Evolutionary conservation across 139 green algal species (phyloP).

Genomic region (Pycnococcus provasolii): DNA sequence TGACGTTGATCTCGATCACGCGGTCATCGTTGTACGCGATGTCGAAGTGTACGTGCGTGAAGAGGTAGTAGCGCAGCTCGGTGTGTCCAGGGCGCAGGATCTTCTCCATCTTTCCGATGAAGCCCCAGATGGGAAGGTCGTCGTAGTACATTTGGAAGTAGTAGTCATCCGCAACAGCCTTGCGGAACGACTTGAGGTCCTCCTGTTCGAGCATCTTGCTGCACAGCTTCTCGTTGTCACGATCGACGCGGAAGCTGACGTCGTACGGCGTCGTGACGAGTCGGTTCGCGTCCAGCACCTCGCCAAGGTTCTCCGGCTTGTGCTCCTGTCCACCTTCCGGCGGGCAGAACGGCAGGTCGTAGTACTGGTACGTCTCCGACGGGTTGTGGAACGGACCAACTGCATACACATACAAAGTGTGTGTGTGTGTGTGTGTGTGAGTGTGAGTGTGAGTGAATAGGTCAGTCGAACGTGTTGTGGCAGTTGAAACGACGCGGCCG

Average conservation of each 20-base stretch:
- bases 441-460: not conserved
- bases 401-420: slow-evolving; percentile 20
- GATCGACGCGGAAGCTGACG: slow-evolving; percentile 69
- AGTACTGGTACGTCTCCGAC: slow-evolving; percentile 89
- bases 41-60: slow-evolving; percentile 51
- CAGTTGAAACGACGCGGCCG: no score
- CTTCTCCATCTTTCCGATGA: slow-evolving; percentile 46
- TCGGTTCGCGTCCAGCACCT: slow-evolving; percentile 38
- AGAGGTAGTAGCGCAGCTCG: slow-evolving; percentile 38
- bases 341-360: slow-evolving; percentile 87
- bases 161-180: slow-evolving; percentile 77
- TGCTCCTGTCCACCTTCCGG: slow-evolving; percentile 61
- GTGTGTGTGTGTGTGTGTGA: not conserved
- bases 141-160: slow-evolving; percentile 87
- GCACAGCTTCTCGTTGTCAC: slow-evolving; percentile 72
- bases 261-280: slow-evolving; percentile 78
- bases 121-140: slow-evolving; percentile 93
- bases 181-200: slow-evolving; percentile 68
- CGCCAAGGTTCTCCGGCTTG: slow-evolving; percentile 19
- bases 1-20: slow-evolving; percentile 75
- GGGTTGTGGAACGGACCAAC: not conserved
- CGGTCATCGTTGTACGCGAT: slow-evolving; percentile 46
- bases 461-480: not conserved
- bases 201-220: slow-evolving; percentile 51
- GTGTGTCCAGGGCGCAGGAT: slow-evolving; percentile 18